Base-by-base conservation (phyloP, 495 filamentous ascomycete genomes). In the Extremus antarcticus region DNA sequence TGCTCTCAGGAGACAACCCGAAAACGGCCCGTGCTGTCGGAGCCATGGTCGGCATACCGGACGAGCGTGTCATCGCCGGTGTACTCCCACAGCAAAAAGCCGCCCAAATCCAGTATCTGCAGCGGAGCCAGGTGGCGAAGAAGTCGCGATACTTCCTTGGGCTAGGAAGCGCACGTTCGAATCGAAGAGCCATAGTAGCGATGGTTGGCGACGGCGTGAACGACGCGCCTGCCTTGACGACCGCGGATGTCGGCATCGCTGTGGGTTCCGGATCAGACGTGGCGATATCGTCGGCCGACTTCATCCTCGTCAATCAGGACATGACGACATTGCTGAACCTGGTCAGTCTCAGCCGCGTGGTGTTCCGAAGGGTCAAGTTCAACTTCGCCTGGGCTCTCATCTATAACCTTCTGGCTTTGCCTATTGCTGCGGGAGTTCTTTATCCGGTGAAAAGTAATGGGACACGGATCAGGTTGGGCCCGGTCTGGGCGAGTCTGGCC, bases 371-470 rank as follows among this genome's bases (percentile, higher is more conserved):
- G 16, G 84, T 95, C 59, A 83, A 83, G 65, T 76, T 92, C 71
- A 95, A 95, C 63, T 95, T 95, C 66, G 78, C 68, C 24, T 95
- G 90, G 90, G 90, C 90, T 2, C 68, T 88, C n/a, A 69, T 94
- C 2, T 95, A 95, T 64, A 95, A 95, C 62, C 50, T 83, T 10
- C 65, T 84, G 45, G 80, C 87, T 2, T 67, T 95, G n/a, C 90
- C 90, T 2, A 73, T 95, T 41, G 88, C 90, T 1, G 90, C 88
- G 1, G 90, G 90, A 1, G 81, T 82, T 13, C 70, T 94, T 10
- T 94, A 89, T 65, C 83, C 87, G 0, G 72, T 88, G 43, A 68
- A 70, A 11, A 77, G 68, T 47, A 67, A 69, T 4, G 76, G 79
- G 21, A 64, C 66, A 23, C 76, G 83, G 55, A 67, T 82, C 1